Percentiles rank a stretch among this genome's conserved stretches.
Evolutionary conservation across 805 yeast genomes (phyloP).

Genomic region (fission yeast (Schizosaccharomyces pombe)): DNA sequence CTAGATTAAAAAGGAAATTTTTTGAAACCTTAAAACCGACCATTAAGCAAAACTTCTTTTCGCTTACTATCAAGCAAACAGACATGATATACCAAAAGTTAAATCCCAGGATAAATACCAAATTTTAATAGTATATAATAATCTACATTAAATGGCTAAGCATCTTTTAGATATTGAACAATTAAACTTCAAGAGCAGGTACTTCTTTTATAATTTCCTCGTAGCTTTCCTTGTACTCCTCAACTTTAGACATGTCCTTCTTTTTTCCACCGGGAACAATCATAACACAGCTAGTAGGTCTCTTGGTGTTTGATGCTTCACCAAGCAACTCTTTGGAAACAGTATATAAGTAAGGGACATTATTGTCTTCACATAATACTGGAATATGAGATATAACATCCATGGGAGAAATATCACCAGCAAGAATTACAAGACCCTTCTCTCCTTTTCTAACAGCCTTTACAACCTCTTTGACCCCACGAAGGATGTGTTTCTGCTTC

Average conservation of each 20-base stretch:
- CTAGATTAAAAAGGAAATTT: no score
- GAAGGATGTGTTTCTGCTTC: conserved; percentile 89
- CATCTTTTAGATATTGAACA: background rate
- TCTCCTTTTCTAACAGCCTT: conserved; percentile 95
- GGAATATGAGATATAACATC: conserved; percentile 96
- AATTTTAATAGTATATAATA: no score
- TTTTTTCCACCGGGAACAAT: conserved; percentile 87
- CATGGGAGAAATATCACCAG: conserved; percentile 94
- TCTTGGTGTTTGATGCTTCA: conserved; percentile 94
- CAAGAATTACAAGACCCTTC: conserved; percentile 85
- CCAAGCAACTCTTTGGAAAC: conserved; percentile 97
- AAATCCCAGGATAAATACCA: no score
- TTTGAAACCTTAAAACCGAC: no score
- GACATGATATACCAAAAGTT: no score
- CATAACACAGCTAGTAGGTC: conserved; percentile 96
- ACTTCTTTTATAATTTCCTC: conserved; percentile 85
- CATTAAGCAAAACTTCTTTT: no score
- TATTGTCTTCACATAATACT: conserved; percentile 80
- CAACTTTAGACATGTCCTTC: conserved; percentile 42
- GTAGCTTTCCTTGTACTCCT: conserved; percentile 73
- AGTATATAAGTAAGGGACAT: conserved; percentile 77
- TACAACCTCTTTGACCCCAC: conserved; percentile 98
- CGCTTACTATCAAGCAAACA: no score
- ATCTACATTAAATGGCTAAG: no score
- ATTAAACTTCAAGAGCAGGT: background rate